Percentiles rank a stretch among this genome's conserved stretches.
Conservation (phyloP, 805 yeast genomes). For the Zygotorulaspora danielsina region DNA sequence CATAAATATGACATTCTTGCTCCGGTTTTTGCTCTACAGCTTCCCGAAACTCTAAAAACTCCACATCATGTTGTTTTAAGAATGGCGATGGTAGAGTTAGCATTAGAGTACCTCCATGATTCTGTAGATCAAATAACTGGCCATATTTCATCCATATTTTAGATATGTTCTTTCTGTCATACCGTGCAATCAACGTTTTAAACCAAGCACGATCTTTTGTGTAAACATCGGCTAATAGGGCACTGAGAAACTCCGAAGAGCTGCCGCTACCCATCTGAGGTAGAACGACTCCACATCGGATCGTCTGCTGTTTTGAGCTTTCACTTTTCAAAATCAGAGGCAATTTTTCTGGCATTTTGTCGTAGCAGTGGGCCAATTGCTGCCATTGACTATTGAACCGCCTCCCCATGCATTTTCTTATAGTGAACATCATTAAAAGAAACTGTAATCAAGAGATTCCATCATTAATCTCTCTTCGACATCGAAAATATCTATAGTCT, state of each 20-base stretch:
- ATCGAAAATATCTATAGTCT: background rate
- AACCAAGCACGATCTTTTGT: slow-evolving; percentile 34
- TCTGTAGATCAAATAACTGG: slow-evolving; percentile 17
- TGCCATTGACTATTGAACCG: slow-evolving; percentile 12
- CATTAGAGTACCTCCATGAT: slow-evolving; percentile 6
- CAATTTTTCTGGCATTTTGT: slow-evolving; percentile 28
- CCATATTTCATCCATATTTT: slow-evolving; percentile 22
- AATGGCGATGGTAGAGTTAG: slow-evolving; percentile 33
- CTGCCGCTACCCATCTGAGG: slow-evolving; percentile 11
- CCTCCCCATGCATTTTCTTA: slow-evolving; percentile 4
- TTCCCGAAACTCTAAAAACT: slow-evolving; percentile 27
- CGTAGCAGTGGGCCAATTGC: slow-evolving; percentile 21
- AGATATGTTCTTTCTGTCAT: slow-evolving; percentile 8
- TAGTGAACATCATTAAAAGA: slow-evolving; percentile 1
- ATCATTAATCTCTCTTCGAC: background rate
- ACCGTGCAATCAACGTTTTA: slow-evolving; percentile 15
- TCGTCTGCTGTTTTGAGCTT: slow-evolving; percentile 15
- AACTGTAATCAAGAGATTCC: too few relatives aligned
- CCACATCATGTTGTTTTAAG: slow-evolving; percentile 19
- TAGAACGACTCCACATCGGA: slow-evolving; percentile 33
- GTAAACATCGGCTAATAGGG: slow-evolving; percentile 35
- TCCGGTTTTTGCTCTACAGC: slow-evolving; percentile 1
- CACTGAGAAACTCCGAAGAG: slow-evolving; percentile 23
- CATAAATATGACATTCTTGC: slow-evolving; percentile 32
- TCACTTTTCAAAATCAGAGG: slow-evolving; percentile 17